Conservation (phyloP, 106 monocot species). For the Dendrobium nobile region DNA sequence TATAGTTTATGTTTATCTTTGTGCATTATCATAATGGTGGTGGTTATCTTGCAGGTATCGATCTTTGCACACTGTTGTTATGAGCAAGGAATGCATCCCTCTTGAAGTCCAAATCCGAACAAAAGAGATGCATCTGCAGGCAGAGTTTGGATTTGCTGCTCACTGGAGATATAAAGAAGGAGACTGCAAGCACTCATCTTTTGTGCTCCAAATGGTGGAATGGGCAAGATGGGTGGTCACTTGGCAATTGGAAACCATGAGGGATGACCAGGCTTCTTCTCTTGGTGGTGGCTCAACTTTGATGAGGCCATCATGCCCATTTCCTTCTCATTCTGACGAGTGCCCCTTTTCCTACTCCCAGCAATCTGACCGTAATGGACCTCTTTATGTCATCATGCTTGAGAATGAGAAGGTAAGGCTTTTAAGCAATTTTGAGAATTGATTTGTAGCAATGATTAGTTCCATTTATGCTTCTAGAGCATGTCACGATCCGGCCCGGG, state of each 20-base stretch:
- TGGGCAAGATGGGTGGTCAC: constrained; percentile 89
- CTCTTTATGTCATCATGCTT: constrained; percentile 67
- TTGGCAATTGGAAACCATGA: constrained; percentile 84
- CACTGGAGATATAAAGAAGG: constrained; percentile 98
- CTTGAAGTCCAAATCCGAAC: constrained; percentile 94
- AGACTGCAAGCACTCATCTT: constrained; percentile 52
- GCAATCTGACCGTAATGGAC: constrained; percentile 49
- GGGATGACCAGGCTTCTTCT: constrained; percentile 18
- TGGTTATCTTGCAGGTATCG: constrained; percentile 51
- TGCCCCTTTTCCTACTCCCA: constrained; percentile 72
- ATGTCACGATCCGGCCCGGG: too few relatives aligned
- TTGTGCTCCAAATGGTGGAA: constrained; percentile 91
- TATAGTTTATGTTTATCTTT: not conserved
- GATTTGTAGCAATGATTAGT: not conserved
- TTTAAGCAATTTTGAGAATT: not conserved
- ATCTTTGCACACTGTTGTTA: constrained; percentile 86
- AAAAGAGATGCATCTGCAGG: constrained; percentile 88
- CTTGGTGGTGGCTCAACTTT: constrained; percentile 10
- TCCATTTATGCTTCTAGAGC: too few relatives aligned
- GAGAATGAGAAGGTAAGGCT: constrained; percentile 83
- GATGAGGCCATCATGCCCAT: constrained; percentile 52
- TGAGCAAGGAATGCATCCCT: constrained; percentile 52
- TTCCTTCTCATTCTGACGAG: constrained; percentile 67
- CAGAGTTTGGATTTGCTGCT: constrained; percentile 92
- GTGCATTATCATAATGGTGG: not conserved